Base-by-base conservation (phyloP, 179 eudicot species). In the Spergularia azorica region DNA sequence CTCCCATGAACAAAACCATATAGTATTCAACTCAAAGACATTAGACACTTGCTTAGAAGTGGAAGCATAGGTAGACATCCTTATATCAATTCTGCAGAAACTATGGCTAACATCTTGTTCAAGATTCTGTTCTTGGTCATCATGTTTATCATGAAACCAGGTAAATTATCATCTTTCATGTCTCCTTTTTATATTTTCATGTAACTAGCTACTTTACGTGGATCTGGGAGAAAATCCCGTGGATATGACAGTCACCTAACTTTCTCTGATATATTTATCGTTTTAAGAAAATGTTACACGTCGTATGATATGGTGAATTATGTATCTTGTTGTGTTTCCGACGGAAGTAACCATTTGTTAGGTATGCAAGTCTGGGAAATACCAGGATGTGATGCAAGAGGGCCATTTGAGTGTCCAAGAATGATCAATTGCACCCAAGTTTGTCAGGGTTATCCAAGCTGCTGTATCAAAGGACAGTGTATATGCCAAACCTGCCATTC, bases 371-470 rank as follows among this genome's bases (percentile, higher is more conserved):
- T 60, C 7, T 72, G 67, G 70, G 12, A 56, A 38, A 67, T 58
- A 3, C 72, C 52, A 13, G 39, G 63, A 77, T 58, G 74, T 15
- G 79, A 77, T 48, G 79, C 79, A 59, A 77, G 74, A 69, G 74
- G 74, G 43, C 68, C 74, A 17, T 48, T 70, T 26, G 18, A 10
- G 55, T 77, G 80, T 59, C 75, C 75, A 11, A n/a, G 63, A 70
- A 77, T 77, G 80, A 36, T 70, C 18, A 63, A 62, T 9, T 77
- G 80, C 75, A 48, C 69, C 70, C 18, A 36, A 61, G 80, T 77
- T 32, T 77, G 79, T 63, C 62, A 62, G 52, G 75, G 80, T 1
- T 70, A 70, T 63, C 62, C 75, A 54, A 70, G 79, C 62, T 77
- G 79, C 68, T 77, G 79, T 39, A 68, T 77, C 63, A 50, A 70